These are phyloP conservation scores for Kregervanrija pseudodelftensis DNA, from an alignment of 805 yeast genomes.

Conservation along the genomic window DNA sequence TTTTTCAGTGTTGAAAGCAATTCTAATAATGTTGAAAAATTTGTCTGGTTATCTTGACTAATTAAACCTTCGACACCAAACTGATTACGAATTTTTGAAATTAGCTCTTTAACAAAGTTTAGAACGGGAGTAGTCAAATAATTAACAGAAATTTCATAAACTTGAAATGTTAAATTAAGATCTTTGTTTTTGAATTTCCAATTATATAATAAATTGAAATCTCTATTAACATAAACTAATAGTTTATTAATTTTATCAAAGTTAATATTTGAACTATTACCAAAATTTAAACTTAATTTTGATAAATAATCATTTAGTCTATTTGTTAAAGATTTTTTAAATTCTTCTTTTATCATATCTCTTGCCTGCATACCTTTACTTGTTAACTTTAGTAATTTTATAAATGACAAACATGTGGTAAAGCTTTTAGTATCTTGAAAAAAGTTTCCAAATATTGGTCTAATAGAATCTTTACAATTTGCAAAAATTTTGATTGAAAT, in stretches of 20 bases:
- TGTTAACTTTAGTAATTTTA: conserved; percentile 14
- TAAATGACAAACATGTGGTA: conserved; percentile 14
- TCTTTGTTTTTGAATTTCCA: conserved; percentile 21
- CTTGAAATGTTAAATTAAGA: conserved; percentile 13
- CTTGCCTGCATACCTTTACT: conserved; percentile 7
- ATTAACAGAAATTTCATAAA: conserved; percentile 15
- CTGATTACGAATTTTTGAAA: conserved; percentile 4
- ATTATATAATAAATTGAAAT: conserved; percentile 18
- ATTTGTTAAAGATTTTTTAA: conserved; percentile 7
- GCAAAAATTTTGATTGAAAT: conserved; percentile 12
- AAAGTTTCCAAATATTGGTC: conserved; percentile 10
- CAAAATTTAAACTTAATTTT: conserved; percentile 7
- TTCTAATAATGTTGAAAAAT: conserved; percentile 12
- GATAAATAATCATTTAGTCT: conserved; percentile 9
- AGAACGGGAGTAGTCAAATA: conserved; percentile 15
- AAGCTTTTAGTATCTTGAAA: conserved; percentile 16
- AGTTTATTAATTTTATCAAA: conserved; percentile 13
- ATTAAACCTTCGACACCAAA: neutral
- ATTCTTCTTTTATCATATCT: conserved; percentile 8
- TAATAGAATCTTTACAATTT: conserved; percentile 7
- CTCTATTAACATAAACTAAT: conserved; percentile 15
- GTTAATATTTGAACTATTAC: conserved; percentile 2
- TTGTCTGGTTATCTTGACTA: conserved; percentile 5
- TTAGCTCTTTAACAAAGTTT: conserved; percentile 14
- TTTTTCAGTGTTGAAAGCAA: conserved; percentile 12